Evolutionary conservation across 2,329 filamentous ascomycete genomes (phyloP), one percentile per base, ranked within the genome.

Genomic region (Corinectria fuckeliana): DNA sequence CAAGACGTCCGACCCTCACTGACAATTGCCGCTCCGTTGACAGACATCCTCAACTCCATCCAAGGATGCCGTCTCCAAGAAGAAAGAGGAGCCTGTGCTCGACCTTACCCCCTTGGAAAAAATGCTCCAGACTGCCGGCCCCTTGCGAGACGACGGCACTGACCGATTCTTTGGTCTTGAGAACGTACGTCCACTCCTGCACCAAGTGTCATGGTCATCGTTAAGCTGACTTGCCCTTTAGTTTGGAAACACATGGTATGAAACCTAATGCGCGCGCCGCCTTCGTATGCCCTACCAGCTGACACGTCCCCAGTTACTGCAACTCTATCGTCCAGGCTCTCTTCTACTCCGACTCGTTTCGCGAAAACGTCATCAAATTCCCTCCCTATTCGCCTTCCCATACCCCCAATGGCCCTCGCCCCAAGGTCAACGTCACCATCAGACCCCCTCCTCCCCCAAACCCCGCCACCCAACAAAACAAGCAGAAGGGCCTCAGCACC

Each of bases 131-230:
- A 90, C 92, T 76, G 88, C 91, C 59, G 93, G 93, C 3, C 88
- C 93, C 2, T 80, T 96, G 67, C 88, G 92, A 71, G 82, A 85
- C 67, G 93, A 98, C 77, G 95, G 95, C 53, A 97, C 91, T 74
- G 95, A 98, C 80, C 96, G 97, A 80, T 99, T 97, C 81, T 98
- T 96, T 79, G 95, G 95, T 14, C 90, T 98, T 75, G 95, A 99
- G 79, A 99, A 99, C 80, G 94, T 98, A 83, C 79, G 91, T 82
- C 50, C 63, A 61, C 44, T 49, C 36, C 11, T 51, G 20, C 26
- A 39, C 45, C 41, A 48, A 56, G 20, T 54, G 25, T 51, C 36
- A 34, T 23, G 36, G 47, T 39, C 36, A 16, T 55, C 47, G 47
- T 21, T 50, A 34, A 58, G 52, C 81, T 82, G 70, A 82, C 74